phyloP scores from a whole-genome alignment of 768 basidiomycete genomes.

The Panellus pusillus region DNA sequence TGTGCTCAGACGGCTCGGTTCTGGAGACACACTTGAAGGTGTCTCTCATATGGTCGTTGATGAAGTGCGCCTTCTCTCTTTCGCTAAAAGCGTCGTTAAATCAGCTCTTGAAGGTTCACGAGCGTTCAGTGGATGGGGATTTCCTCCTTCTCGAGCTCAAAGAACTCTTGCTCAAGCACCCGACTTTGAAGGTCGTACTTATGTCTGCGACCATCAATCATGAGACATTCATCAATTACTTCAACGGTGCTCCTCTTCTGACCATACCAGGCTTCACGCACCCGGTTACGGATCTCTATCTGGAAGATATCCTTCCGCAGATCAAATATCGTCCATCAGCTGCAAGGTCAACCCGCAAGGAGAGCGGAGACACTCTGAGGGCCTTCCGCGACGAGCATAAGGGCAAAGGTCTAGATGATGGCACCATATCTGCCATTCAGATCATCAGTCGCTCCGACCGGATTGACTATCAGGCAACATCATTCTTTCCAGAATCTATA shows the following conservation, averaged over 20 bases:
- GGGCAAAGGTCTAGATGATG: constrained; percentile 53
- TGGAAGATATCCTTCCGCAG: constrained; percentile 73
- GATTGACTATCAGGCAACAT: constrained; percentile 69
- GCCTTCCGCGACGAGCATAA: constrained; percentile 50
- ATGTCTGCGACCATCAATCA: constrained; percentile 98
- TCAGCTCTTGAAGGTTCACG: constrained; percentile 66
- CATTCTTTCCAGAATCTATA: not conserved
- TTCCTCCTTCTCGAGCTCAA: constrained; percentile 83
- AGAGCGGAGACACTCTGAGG: constrained; percentile 46
- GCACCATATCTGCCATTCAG: constrained; percentile 54
- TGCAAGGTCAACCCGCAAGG: constrained; percentile 32
- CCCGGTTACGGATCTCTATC: constrained; percentile 80
- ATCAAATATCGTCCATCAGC: constrained; percentile 55
- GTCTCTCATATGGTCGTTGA: constrained; percentile 89
- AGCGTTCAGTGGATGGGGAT: constrained; percentile 89
- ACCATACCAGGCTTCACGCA: constrained; percentile 82
- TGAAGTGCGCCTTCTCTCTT: constrained; percentile 53
- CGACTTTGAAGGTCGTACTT: constrained; percentile 73
- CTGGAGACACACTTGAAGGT: constrained; percentile 65
- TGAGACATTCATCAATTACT: constrained; percentile 80
- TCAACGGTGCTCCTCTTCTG: constrained; percentile 75
- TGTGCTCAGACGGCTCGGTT: constrained; percentile 75
- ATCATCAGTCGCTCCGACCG: constrained; percentile 58
- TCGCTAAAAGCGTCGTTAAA: not conserved
- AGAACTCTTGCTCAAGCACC: constrained; percentile 65